phyloP scores from a whole-genome alignment of 2,329 filamentous ascomycete species.

The Aspergillus phoenicis region DNA sequence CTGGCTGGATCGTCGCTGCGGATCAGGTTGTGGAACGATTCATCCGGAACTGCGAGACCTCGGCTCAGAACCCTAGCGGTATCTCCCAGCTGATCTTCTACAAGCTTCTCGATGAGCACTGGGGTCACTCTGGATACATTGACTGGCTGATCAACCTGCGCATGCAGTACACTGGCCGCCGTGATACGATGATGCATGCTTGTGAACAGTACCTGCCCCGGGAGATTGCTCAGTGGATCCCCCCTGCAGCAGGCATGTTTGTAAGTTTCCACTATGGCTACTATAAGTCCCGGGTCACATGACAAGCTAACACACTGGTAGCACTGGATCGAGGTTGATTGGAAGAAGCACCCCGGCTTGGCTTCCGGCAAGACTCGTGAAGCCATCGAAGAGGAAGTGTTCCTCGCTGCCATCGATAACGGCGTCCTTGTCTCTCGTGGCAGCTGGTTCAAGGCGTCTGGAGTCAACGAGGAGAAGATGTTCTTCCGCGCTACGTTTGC shows the following conservation, averaged over 20 bases:
- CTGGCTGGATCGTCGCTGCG: conserved; percentile 88
- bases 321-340: conserved; percentile 54
- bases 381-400: conserved; percentile 81
- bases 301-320: conserved; percentile 19
- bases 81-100: conserved; percentile 81
- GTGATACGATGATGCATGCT: conserved; percentile 75
- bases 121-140: conserved; percentile 89
- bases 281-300: neutral
- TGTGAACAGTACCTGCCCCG: conserved; percentile 76
- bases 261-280: conserved; percentile 54
- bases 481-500: conserved; percentile 93
- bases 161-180: conserved; percentile 75
- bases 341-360: conserved; percentile 48
- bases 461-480: conserved; percentile 62
- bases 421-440: conserved; percentile 81
- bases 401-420: conserved; percentile 71
- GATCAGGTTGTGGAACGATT: conserved; percentile 83
- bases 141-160: conserved; percentile 85
- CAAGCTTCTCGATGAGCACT: conserved; percentile 88
- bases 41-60: conserved; percentile 77
- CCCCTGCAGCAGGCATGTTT: conserved; percentile 92
- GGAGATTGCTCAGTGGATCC: conserved; percentile 75
- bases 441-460: conserved; percentile 87
- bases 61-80: conserved; percentile 82
- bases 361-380: conserved; percentile 42